Evolutionary conservation across 257 asterid genomes (phyloP).

Genomic region (Plantago ovata): DNA sequence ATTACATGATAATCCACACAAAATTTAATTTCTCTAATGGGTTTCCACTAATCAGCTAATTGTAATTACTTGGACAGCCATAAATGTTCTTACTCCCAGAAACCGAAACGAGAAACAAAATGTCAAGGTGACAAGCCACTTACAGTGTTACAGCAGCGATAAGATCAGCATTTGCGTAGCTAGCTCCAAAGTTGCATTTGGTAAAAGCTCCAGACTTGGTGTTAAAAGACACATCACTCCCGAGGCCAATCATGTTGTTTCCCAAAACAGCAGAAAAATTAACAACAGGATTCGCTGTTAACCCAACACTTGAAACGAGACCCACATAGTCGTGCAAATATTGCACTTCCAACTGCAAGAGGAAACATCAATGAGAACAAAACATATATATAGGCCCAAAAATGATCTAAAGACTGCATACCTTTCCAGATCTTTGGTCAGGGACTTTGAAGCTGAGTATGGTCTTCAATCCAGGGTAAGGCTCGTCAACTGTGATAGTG

Average conservation of each 20-base stretch:
- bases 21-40: too few relatives aligned
- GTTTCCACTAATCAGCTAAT: too few relatives aligned
- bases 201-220: slow-evolving; percentile 46
- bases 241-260: slow-evolving; percentile 35
- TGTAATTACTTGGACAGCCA: too few relatives aligned
- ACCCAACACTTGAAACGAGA: slow-evolving; percentile 47
- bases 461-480: slow-evolving; percentile 56
- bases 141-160: slow-evolving; percentile 54
- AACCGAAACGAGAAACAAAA: neutral
- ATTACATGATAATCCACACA: too few relatives aligned
- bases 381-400: slow-evolving; percentile 8
- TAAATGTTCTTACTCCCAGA: neutral
- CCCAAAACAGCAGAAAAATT: slow-evolving; percentile 55
- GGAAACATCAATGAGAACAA: slow-evolving; percentile 4
- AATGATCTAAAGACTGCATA: slow-evolving; percentile 8
- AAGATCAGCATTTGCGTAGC: slow-evolving; percentile 50
- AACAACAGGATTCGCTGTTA: slow-evolving; percentile 53
- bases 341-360: slow-evolving; percentile 51
- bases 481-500: slow-evolving; percentile 48
- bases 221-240: slow-evolving; percentile 61
- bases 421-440: slow-evolving; percentile 72
- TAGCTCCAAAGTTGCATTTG: slow-evolving; percentile 52
- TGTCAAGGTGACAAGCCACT: slow-evolving; percentile 25
- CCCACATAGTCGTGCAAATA: slow-evolving; percentile 54
- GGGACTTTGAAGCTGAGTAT: slow-evolving; percentile 50